phyloP scores from a whole-genome alignment of 148 eudicot genomes.

The Vaccinium macrocarpon region DNA sequence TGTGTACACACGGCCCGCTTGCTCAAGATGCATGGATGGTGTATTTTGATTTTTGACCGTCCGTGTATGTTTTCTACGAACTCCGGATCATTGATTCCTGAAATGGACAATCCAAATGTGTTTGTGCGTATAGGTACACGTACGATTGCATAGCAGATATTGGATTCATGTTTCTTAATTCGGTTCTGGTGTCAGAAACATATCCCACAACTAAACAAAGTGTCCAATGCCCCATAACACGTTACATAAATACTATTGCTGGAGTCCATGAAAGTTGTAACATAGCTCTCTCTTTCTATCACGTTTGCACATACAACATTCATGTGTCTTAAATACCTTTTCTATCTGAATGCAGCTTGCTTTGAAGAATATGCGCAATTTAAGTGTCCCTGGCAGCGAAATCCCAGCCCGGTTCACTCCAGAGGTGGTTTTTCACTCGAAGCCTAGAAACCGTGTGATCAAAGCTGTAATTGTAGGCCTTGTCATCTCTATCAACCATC shows the following conservation, averaged over 20 bases:
- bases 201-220: background rate
- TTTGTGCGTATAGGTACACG: no score
- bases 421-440: constrained; percentile 24
- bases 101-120: no score
- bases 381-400: constrained; percentile 46
- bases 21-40: no score
- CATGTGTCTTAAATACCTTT: background rate
- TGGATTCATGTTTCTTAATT: background rate
- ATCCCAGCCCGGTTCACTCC: constrained; percentile 58
- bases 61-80: no score
- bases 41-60: no score
- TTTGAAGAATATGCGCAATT: constrained; percentile 36
- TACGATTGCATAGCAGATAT: no score
- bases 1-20: no score
- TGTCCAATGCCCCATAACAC: background rate
- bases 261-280: background rate
- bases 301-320: background rate
- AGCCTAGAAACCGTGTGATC: constrained; percentile 36
- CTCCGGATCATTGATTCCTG: no score
- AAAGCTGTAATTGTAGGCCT: constrained; percentile 42
- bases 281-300: background rate
- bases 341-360: constrained; percentile 38
- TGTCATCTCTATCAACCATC: constrained; percentile 39
- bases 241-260: background rate
- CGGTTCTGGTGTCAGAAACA: background rate